Percentiles rank a stretch among this genome's conserved stretches.
phyloP scores from a whole-genome alignment of 2,329 filamentous ascomycete species.

The Zasmidium cellare region DNA sequence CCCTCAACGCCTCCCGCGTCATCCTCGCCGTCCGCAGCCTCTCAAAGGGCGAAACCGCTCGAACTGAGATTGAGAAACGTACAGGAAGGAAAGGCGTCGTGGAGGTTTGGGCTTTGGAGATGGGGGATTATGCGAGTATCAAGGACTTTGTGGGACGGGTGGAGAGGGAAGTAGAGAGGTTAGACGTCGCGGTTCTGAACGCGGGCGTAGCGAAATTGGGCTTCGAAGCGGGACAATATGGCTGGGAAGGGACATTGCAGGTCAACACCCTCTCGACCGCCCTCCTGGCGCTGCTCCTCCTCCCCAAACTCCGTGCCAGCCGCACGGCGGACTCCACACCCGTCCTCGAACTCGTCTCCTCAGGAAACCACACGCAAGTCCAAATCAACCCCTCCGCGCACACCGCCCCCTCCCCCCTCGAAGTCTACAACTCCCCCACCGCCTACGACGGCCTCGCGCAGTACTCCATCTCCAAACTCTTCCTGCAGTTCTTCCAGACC shows the following conservation, averaged over 20 bases:
- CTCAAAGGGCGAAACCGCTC: constrained; percentile 38
- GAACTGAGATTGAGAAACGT: constrained; percentile 30
- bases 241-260: constrained; percentile 52
- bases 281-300: constrained; percentile 54
- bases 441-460: background rate
- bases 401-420: constrained; percentile 5
- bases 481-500: constrained; percentile 14
- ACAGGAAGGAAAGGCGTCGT: constrained; percentile 31
- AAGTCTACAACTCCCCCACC: constrained; percentile 2
- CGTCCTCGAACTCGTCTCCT: constrained; percentile 22
- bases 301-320: constrained; percentile 34
- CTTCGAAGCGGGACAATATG: constrained; percentile 31
- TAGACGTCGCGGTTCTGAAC: constrained; percentile 43
- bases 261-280: constrained; percentile 59
- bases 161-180: constrained; percentile 21
- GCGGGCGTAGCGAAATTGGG: constrained; percentile 35
- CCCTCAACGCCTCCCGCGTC: constrained; percentile 37
- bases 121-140: constrained; percentile 26
- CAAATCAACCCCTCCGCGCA: background rate
- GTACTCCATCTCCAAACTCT: constrained; percentile 22
- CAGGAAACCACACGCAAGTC: constrained; percentile 3
- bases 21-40: constrained; percentile 40
- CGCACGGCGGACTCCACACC: constrained; percentile 12
- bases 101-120: constrained; percentile 33
- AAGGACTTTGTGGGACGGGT: constrained; percentile 29